Evolutionary conservation across 73 alveolate species (phyloP).

Genomic region (Symbiodinium natans): DNA sequence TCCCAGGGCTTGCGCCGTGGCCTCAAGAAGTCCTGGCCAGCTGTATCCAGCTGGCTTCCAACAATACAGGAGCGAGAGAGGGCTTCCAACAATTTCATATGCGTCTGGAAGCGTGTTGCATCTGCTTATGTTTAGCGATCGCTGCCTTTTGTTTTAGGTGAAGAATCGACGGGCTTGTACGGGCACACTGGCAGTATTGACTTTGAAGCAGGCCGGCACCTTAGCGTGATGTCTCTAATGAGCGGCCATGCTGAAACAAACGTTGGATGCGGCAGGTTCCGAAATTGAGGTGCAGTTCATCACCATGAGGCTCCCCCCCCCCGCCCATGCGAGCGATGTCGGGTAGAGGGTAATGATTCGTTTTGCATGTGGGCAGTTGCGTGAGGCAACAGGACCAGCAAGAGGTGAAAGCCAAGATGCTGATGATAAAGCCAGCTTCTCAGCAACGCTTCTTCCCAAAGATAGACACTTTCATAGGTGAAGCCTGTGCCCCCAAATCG

Average conservation of each 20-base stretch:
- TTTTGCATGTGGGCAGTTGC: not conserved
- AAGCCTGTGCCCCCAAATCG: too few species aligned
- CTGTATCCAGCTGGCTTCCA: not conserved
- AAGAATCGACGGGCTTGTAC: not conserved
- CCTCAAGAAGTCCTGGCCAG: not conserved
- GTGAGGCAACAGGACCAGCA: not conserved
- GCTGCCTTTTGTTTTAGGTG: too few species aligned
- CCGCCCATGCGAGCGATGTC: not conserved
- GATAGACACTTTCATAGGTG: not conserved
- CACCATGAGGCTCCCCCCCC: not conserved
- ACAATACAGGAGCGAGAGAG: not conserved
- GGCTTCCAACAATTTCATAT: too few species aligned
- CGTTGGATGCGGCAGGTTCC: too few species aligned
- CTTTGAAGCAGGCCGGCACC: not conserved
- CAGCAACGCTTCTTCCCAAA: not conserved
- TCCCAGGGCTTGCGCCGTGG: not conserved
- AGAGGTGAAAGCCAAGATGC: conserved; percentile 6
- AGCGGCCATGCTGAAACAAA: too few species aligned
- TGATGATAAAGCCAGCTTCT: conserved; percentile 1
- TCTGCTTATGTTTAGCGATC: too few species aligned
- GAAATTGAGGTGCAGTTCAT: not conserved
- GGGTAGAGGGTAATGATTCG: not conserved
- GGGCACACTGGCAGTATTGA: not conserved
- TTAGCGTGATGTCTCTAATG: not conserved
- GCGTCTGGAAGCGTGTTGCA: too few species aligned